These are phyloP conservation scores for Sinapis alba DNA, from an alignment of 441 rosid species.

Conservation along the genomic window DNA sequence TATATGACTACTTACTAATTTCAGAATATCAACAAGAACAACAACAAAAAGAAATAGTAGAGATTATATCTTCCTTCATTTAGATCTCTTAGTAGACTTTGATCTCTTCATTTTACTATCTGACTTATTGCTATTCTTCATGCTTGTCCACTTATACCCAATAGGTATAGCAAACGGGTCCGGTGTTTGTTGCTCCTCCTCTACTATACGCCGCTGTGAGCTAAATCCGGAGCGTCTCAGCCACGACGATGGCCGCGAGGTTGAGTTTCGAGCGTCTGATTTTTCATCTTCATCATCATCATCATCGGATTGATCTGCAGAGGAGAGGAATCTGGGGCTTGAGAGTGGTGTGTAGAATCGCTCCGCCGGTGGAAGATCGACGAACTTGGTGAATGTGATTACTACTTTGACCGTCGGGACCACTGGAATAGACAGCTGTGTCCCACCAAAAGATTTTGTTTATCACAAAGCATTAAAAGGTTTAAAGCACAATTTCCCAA, in stretches of 20 bases:
- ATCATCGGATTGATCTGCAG: constrained; percentile 45
- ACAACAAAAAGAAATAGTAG: background rate
- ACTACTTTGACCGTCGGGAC: constrained; percentile 95
- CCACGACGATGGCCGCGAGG: constrained; percentile 53
- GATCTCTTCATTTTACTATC: constrained; percentile 42
- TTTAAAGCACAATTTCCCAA: constrained; percentile 41
- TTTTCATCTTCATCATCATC: constrained; percentile 45
- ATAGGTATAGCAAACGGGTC: constrained; percentile 87
- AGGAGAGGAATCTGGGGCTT: constrained; percentile 63
- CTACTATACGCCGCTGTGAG: constrained; percentile 20
- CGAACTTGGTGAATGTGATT: constrained; percentile 89
- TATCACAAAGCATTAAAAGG: constrained; percentile 4
- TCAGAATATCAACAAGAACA: constrained; percentile 26
- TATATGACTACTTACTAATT: constrained; percentile 31
- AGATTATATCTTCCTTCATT: constrained; percentile 8
- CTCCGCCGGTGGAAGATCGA: constrained; percentile 75
- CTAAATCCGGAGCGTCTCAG: constrained; percentile 44
- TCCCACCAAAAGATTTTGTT: constrained; percentile 29
- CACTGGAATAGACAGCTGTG: constrained; percentile 93
- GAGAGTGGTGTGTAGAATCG: constrained; percentile 90
- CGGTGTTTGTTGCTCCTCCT: constrained; percentile 34
- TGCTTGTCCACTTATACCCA: constrained; percentile 76
- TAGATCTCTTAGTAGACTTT: constrained; percentile 37
- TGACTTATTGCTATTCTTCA: constrained; percentile 51
- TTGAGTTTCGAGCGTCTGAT: constrained; percentile 34